These are phyloP conservation scores for Aspergillus bombycis DNA, from an alignment of 2,329 filamentous ascomycete genomes.

Conservation along the genomic window DNA sequence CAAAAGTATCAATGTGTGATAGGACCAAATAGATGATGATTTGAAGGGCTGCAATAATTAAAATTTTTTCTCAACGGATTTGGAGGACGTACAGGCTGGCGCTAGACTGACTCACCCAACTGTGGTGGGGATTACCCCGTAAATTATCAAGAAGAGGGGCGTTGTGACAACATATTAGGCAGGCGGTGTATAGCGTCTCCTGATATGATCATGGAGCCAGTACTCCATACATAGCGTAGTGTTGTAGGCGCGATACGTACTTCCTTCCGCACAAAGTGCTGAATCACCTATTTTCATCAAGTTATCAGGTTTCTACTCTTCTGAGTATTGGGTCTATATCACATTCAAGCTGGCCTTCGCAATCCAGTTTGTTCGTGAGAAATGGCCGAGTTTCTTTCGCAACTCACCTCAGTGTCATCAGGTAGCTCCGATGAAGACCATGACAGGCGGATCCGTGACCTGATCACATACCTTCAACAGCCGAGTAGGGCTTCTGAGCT, in stretches of 20 bases:
- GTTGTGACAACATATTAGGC: not conserved
- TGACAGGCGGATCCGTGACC: conserved; percentile 46
- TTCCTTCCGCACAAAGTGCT: not conserved
- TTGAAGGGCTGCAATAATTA: not conserved
- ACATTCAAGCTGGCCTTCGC: not conserved
- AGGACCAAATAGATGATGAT: not conserved
- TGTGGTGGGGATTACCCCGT: not conserved
- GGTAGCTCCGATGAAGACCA: conserved; percentile 45
- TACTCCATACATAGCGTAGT: not conserved
- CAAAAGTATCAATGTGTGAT: not conserved
- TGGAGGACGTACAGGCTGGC: not conserved
- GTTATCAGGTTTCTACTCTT: not conserved
- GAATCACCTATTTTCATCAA: not conserved
- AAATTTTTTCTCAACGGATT: not conserved
- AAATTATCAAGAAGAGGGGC: not conserved
- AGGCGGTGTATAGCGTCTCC: not conserved
- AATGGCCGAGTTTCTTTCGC: conserved; percentile 37
- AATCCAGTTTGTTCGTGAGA: not conserved
- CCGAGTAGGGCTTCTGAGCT: conserved; percentile 35
- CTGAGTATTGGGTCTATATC: not conserved
- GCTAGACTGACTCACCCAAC: not conserved
- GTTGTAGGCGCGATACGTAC: not conserved
- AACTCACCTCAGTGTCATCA: conserved; percentile 45
- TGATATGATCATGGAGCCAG: not conserved
- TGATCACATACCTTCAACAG: conserved; percentile 43